Evolutionary conservation across 2,329 filamentous ascomycete species (phyloP).

Genomic region (Alternaria viburni): DNA sequence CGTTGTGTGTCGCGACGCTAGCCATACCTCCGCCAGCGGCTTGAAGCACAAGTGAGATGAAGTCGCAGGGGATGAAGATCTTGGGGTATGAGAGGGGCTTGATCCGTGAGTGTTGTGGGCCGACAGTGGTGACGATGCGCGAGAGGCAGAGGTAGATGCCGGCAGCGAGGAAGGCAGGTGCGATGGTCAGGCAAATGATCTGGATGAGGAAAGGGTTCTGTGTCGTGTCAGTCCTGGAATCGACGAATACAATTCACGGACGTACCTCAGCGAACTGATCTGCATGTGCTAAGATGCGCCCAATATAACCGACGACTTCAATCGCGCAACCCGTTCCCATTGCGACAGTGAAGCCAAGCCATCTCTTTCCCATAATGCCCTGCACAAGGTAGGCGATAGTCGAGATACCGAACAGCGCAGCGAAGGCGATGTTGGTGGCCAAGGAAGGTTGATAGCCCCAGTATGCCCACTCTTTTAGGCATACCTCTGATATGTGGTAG

Average conservation of each 20-base stretch:
- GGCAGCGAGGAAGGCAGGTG: slow-evolving; percentile 63
- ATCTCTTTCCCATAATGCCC: slow-evolving; percentile 46
- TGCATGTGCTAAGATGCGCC: slow-evolving; percentile 62
- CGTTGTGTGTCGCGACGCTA: slow-evolving; percentile 38
- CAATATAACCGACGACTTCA: slow-evolving; percentile 68
- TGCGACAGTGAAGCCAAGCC: slow-evolving; percentile 52
- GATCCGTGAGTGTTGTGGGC: slow-evolving; percentile 50
- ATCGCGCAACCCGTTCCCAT: slow-evolving; percentile 64
- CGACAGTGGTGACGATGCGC: slow-evolving; percentile 50
- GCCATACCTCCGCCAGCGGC: slow-evolving; percentile 54
- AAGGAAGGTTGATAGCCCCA: slow-evolving; percentile 55
- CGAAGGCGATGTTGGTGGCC: slow-evolving; percentile 50
- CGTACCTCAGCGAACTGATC: slow-evolving; percentile 62
- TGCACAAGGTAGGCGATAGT: slow-evolving; percentile 48
- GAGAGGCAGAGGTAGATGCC: slow-evolving; percentile 70
- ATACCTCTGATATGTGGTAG: slow-evolving; percentile 47
- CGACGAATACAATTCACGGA: background rate
- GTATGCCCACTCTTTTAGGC: slow-evolving; percentile 49
- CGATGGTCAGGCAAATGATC: slow-evolving; percentile 66
- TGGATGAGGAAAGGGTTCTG: slow-evolving; percentile 69
- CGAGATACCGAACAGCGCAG: slow-evolving; percentile 53
- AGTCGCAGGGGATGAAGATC: slow-evolving; percentile 59
- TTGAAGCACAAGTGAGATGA: slow-evolving; percentile 54
- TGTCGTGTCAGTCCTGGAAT: slow-evolving; percentile 3
- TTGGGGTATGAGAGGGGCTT: slow-evolving; percentile 55